Evolutionary conservation across 805 yeast genomes (phyloP).

Genomic region (Brettanomyces naardenensis): DNA sequence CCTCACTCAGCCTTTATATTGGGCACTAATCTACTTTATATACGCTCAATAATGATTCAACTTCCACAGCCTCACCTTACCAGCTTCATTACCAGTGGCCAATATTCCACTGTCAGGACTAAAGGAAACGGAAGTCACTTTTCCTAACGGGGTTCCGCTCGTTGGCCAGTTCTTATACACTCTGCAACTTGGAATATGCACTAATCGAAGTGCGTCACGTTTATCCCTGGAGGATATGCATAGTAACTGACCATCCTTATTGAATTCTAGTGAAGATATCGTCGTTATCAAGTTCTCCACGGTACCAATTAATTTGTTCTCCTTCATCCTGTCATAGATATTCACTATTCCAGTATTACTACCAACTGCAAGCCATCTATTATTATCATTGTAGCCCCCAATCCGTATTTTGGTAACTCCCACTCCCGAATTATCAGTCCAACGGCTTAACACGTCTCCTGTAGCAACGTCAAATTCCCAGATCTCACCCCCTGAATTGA

Average conservation of each 20-base stretch:
- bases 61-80: conserved; percentile 84
- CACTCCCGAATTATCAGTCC: conserved; percentile 83
- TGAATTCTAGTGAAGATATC: conserved; percentile 64
- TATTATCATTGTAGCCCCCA: conserved; percentile 48
- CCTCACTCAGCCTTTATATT: no score
- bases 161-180: conserved; percentile 97
- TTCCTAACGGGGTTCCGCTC: conserved; percentile 92
- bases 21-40: neutral
- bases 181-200: conserved; percentile 80
- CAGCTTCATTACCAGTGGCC: conserved; percentile 86
- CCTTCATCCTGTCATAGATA: conserved; percentile 55
- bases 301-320: conserved; percentile 47
- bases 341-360: conserved; percentile 83
- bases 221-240: conserved; percentile 79
- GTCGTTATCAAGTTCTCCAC: conserved; percentile 79
- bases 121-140: conserved; percentile 73
- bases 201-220: conserved; percentile 78
- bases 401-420: conserved; percentile 72
- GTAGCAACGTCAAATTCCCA: conserved; percentile 70
- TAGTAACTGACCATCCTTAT: conserved; percentile 82
- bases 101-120: conserved; percentile 77
- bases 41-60: conserved; percentile 59
- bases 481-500: conserved; percentile 76
- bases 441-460: conserved; percentile 48
- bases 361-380: conserved; percentile 86